These are phyloP conservation scores for Sporothrix curviconia DNA, from an alignment of 2,329 filamentous ascomycete species.

Conservation along the genomic window DNA sequence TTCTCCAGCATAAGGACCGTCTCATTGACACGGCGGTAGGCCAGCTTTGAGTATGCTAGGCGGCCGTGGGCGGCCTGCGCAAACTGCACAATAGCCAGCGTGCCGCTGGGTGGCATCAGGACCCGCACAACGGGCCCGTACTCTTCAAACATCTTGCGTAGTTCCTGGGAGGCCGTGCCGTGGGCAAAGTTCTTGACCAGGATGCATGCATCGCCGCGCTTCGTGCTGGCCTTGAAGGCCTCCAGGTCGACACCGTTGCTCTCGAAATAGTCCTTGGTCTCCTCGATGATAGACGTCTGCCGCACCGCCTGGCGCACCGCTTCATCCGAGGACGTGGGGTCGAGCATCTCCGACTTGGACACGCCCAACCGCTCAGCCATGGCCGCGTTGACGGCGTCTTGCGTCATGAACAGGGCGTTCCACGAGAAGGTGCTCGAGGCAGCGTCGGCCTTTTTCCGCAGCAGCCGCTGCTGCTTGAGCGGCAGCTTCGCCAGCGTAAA, in stretches of 20 bases:
- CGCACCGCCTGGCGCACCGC: constrained; percentile 95
- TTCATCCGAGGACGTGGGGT: constrained; percentile 91
- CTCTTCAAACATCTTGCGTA: constrained; percentile 75
- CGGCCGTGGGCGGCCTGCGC: constrained; percentile 71
- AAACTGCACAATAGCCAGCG: constrained; percentile 91
- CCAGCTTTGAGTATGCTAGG: constrained; percentile 74
- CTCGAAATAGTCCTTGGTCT: constrained; percentile 86
- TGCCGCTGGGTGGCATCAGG: constrained; percentile 86
- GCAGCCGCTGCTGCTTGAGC: constrained; percentile 87
- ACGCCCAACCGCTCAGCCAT: constrained; percentile 81
- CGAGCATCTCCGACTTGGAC: constrained; percentile 82
- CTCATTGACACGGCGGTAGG: constrained; percentile 86
- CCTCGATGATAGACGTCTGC: constrained; percentile 85
- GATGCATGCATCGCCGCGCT: constrained; percentile 80
- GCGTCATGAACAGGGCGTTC: constrained; percentile 99
- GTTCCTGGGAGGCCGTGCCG: constrained; percentile 70
- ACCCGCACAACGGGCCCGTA: constrained; percentile 75
- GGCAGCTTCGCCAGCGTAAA: constrained; percentile 85
- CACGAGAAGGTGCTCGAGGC: constrained; percentile 80
- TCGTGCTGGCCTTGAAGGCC: constrained; percentile 70
- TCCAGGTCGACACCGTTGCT: constrained; percentile 86
- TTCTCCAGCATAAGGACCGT: constrained; percentile 91
- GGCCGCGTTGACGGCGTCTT: constrained; percentile 88
- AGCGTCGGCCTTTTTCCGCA: constrained; percentile 77
- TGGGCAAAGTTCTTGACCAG: constrained; percentile 93